phyloP scores from a whole-genome alignment of 1,284 basidiomycete species.

The Schizopora paradoxa region DNA sequence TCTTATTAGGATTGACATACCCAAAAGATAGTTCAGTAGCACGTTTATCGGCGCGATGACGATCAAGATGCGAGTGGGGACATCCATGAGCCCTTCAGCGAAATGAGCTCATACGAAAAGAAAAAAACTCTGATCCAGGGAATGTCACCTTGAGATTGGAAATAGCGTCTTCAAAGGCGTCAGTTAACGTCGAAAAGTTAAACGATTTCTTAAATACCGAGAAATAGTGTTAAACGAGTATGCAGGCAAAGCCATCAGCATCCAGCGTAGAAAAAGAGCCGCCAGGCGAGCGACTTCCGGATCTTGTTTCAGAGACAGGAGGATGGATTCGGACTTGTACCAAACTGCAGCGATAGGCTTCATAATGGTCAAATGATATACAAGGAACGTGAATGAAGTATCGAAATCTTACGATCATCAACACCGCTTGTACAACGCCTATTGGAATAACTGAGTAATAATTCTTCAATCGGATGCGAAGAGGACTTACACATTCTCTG shows the following conservation, averaged over 20 bases:
- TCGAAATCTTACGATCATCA: conserved; percentile 47
- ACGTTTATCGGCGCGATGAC: conserved; percentile 86
- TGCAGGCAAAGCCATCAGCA: conserved; percentile 82
- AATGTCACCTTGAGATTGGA: conserved; percentile 76
- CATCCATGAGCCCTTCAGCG: conserved; percentile 65
- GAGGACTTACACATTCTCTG: conserved; percentile 72
- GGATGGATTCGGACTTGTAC: conserved; percentile 77
- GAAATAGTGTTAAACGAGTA: conserved; percentile 76
- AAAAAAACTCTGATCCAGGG: not conserved
- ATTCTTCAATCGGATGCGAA: not conserved
- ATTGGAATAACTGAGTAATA: conserved; percentile 7
- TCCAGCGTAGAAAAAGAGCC: conserved; percentile 70
- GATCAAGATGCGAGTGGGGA: conserved; percentile 83
- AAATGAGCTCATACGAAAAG: not conserved
- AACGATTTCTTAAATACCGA: conserved; percentile 39
- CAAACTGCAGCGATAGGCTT: conserved; percentile 69
- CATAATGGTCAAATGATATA: not conserved
- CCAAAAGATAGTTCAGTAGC: conserved; percentile 78
- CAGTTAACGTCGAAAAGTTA: conserved; percentile 23
- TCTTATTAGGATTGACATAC: conserved; percentile 30
- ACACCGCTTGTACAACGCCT: conserved; percentile 64
- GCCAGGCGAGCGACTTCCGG: conserved; percentile 80
- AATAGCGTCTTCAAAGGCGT: conserved; percentile 76
- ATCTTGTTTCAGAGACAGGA: conserved; percentile 81
- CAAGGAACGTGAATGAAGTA: conserved; percentile 27